These are phyloP conservation scores for Monilinia polystroma DNA, from an alignment of 2,329 filamentous ascomycete genomes.

Conservation along the genomic window DNA sequence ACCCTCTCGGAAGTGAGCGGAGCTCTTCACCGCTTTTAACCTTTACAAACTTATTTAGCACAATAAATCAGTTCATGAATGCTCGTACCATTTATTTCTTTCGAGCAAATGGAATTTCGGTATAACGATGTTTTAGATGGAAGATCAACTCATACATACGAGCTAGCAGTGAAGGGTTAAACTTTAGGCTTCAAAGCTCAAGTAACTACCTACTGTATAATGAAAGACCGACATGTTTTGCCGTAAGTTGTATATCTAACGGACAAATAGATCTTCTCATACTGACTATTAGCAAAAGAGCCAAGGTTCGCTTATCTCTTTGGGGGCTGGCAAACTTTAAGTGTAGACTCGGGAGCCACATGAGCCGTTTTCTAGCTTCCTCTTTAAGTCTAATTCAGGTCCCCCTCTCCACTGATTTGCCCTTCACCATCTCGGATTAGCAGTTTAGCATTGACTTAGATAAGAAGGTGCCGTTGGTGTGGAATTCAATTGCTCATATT, in stretches of 20 bases:
- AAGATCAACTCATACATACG: background rate
- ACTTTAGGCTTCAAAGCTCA: background rate
- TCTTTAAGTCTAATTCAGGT: constrained; percentile 13
- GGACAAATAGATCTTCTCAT: too few species aligned
- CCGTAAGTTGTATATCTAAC: too few species aligned
- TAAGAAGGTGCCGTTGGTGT: constrained; percentile 1
- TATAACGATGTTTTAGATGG: too few species aligned
- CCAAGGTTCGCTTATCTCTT: constrained; percentile 13
- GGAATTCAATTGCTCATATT: background rate
- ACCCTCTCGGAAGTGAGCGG: background rate
- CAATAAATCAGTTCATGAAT: too few species aligned
- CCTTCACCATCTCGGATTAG: background rate
- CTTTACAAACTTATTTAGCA: background rate
- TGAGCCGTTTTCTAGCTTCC: constrained; percentile 18
- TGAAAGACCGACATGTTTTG: background rate
- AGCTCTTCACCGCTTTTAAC: background rate
- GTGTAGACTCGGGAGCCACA: background rate
- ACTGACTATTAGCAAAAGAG: too few species aligned
- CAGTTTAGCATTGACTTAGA: background rate
- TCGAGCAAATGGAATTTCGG: too few species aligned
- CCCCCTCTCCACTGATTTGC: background rate
- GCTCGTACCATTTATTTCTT: too few species aligned
- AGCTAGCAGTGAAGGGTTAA: background rate
- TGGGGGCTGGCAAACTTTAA: too few species aligned
- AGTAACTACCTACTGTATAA: background rate